A percentile compares a stretch with the other conserved stretches of the same genome.
Conservation (phyloP, 192 early-diverging fungal genomes). For the Mortierella antarctica region DNA sequence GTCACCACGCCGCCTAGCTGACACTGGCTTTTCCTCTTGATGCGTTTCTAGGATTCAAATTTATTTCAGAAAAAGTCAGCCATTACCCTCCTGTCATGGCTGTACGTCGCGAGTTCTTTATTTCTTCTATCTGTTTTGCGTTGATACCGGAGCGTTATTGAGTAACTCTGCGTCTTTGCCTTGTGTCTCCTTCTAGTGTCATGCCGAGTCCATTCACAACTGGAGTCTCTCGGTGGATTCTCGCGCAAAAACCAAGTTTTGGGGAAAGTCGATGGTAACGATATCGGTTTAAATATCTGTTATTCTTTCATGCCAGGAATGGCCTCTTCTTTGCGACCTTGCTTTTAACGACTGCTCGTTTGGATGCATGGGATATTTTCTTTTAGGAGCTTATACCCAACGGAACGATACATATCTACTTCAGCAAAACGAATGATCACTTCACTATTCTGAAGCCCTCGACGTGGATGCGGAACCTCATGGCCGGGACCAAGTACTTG, state of each 20-base stretch:
- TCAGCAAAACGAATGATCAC: slow-evolving; percentile 79
- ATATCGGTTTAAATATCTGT: not conserved
- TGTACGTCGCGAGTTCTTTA: slow-evolving; percentile 31
- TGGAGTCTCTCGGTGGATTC: slow-evolving; percentile 92
- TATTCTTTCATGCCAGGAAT: not conserved
- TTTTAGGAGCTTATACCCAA: slow-evolving; percentile 80
- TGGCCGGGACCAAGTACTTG: slow-evolving; percentile 85
- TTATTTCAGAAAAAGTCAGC: slow-evolving; percentile 95
- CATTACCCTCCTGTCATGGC: slow-evolving; percentile 96
- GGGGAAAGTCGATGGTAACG: slow-evolving; percentile 84
- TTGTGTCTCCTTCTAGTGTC: slow-evolving; percentile 58
- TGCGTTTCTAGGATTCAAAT: slow-evolving; percentile 73
- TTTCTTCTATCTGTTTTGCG: too few relatives aligned
- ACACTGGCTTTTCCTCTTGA: too few relatives aligned
- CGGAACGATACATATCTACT: slow-evolving; percentile 84
- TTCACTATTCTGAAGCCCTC: slow-evolving; percentile 91
- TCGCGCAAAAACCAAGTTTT: slow-evolving; percentile 95
- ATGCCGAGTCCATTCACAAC: slow-evolving; percentile 80
- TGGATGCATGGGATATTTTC: too few relatives aligned
- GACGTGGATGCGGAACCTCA: slow-evolving; percentile 94
- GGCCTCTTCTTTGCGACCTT: too few relatives aligned
- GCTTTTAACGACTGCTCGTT: not conserved
- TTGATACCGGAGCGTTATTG: too few relatives aligned
- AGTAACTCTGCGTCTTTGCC: too few relatives aligned
- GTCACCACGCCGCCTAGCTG: not conserved